Conservation (phyloP, 2,329 filamentous ascomycete genomes). For the Plectosphaerella sp. region DNA sequence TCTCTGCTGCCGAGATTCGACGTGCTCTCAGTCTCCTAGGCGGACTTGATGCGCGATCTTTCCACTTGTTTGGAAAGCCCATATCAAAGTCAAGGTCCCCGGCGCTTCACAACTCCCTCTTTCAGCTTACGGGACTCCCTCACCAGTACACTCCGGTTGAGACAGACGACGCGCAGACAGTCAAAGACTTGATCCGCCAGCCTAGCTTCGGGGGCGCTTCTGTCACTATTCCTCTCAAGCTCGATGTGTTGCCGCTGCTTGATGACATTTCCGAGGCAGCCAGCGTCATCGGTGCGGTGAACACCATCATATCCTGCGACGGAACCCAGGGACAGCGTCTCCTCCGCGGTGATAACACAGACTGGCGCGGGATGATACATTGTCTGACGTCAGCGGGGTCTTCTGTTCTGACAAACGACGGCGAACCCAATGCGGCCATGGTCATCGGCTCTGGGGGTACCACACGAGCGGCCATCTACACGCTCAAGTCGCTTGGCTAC, state of each 20-base stretch:
- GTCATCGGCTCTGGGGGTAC: slow-evolving; percentile 92
- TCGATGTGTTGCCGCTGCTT: slow-evolving; percentile 77
- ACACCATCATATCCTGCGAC: slow-evolving; percentile 74
- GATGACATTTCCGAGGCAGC: slow-evolving; percentile 79
- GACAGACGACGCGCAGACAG: slow-evolving; percentile 59
- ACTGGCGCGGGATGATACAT: slow-evolving; percentile 89
- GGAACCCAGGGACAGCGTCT: slow-evolving; percentile 22
- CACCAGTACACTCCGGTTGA: slow-evolving; percentile 77
- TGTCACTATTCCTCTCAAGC: slow-evolving; percentile 92
- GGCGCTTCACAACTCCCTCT: slow-evolving; percentile 83
- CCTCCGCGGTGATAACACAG: slow-evolving; percentile 86
- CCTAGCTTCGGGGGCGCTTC: slow-evolving; percentile 86
- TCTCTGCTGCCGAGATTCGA: slow-evolving; percentile 86
- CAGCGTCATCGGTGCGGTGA: slow-evolving; percentile 82
- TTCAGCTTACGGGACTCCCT: slow-evolving; percentile 71
- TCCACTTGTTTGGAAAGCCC: slow-evolving; percentile 85
- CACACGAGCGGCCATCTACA: slow-evolving; percentile 84
- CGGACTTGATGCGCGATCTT: slow-evolving; percentile 68
- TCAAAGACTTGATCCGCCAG: slow-evolving; percentile 62
- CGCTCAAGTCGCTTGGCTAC: slow-evolving; percentile 78
- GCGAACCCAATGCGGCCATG: slow-evolving; percentile 50
- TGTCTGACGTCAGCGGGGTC: slow-evolving; percentile 69
- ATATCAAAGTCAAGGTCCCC: slow-evolving; percentile 81
- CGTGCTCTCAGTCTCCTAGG: slow-evolving; percentile 74
- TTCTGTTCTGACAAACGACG: slow-evolving; percentile 25